Conservation (phyloP, 1,284 basidiomycete species). For the Boletus mariae region DNA sequence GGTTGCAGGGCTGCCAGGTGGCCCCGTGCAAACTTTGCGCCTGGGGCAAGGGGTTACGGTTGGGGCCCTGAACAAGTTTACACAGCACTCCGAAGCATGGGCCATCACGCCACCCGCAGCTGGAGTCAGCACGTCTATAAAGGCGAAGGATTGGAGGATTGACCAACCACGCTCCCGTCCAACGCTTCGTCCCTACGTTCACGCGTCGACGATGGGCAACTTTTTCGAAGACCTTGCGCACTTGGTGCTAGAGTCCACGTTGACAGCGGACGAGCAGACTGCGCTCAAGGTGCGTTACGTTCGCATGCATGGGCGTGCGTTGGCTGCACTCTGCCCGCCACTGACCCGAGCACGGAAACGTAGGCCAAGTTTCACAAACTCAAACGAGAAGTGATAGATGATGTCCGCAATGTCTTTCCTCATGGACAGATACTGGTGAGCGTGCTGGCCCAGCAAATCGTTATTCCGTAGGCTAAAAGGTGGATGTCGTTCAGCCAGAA, state of each 20-base stretch:
- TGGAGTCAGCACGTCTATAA: too few relatives aligned
- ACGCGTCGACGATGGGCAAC: slow-evolving; percentile 22
- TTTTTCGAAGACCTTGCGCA: slow-evolving; percentile 31
- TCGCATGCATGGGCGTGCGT: not conserved
- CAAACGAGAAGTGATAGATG: slow-evolving; percentile 29
- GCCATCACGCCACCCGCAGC: too few relatives aligned
- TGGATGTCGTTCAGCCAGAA: slow-evolving; percentile 16
- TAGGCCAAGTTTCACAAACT: slow-evolving; percentile 32
- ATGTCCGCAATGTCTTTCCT: slow-evolving; percentile 27
- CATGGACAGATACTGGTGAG: slow-evolving; percentile 31
- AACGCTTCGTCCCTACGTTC: not conserved
- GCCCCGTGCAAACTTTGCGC: too few relatives aligned
- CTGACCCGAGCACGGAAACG: not conserved
- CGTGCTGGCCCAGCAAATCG: not conserved
- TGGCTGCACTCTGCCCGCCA: not conserved
- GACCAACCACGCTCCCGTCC: too few relatives aligned
- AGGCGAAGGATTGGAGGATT: too few relatives aligned
- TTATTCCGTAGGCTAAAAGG: not conserved
- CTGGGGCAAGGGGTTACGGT: too few relatives aligned
- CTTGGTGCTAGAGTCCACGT: slow-evolving; percentile 19
- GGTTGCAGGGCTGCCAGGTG: too few relatives aligned
- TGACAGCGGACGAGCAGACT: slow-evolving; percentile 25
- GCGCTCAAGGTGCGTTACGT: slow-evolving; percentile 23
- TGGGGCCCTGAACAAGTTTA: too few relatives aligned
- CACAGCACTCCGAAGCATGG: too few relatives aligned